Conservation (phyloP, 768 basidiomycete genomes). For the Clitopilus hobsonii region DNA sequence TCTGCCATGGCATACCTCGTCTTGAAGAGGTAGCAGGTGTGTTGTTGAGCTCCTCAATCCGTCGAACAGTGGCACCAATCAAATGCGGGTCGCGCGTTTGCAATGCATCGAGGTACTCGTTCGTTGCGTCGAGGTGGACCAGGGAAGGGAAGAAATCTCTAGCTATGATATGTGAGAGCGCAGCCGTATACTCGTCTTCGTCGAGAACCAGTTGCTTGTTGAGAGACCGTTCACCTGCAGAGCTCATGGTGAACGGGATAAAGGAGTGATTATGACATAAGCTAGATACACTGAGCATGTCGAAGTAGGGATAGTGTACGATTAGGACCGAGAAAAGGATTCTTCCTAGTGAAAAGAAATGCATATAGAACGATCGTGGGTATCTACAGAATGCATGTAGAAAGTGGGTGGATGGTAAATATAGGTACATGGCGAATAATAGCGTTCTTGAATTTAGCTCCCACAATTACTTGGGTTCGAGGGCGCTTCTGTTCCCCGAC, state of each 20-base stretch:
- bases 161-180: conserved; percentile 87
- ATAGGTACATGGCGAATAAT: conserved; percentile 1
- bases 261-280: not conserved
- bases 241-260: not conserved
- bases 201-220: conserved; percentile 72
- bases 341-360: not conserved
- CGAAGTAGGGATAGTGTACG: not conserved
- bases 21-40: conserved; percentile 41
- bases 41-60: conserved; percentile 55
- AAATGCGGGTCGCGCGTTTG: conserved; percentile 70
- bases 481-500: conserved; percentile 24
- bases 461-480: conserved; percentile 12
- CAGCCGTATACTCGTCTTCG: conserved; percentile 93
- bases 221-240: conserved; percentile 48
- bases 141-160: conserved; percentile 98
- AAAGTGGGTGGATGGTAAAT: not conserved
- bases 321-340: not conserved
- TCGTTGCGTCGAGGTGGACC: conserved; percentile 83
- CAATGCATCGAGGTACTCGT: conserved; percentile 79
- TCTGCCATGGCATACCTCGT: conserved; percentile 25
- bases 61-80: conserved; percentile 72
- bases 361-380: not conserved
- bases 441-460: conserved; percentile 14
- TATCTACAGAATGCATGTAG: not conserved
- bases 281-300: conserved; percentile 1